Evolutionary conservation across 1,284 basidiomycete species (phyloP), one percentile per base, ranked within the genome.

Genomic region (Uromyces viciae-fabae): DNA sequence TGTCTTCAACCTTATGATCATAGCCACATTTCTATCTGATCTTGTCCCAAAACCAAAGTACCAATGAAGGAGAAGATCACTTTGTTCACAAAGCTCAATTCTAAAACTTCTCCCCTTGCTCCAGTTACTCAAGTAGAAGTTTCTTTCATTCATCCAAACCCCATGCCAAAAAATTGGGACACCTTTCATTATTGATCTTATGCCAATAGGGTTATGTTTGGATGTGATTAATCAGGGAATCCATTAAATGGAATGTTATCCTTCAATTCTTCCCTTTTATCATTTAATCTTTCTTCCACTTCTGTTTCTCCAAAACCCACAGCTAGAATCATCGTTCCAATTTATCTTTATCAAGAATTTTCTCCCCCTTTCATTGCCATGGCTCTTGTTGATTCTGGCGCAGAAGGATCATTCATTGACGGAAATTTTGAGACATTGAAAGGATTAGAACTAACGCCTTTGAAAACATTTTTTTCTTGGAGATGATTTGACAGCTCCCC

Each of bases 321-420:
- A 31, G 7, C 60, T 22, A 17, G 17, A 62, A 33, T 36, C 4
- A 31, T 25, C 5, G 31, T 36, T 36, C 60, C 22, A 17, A 62
- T 36, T 4, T 36, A 62, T 14, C 25, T 25, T 3, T 58, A 31
- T n/a, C 22, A 22, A 3, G 25, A 25, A 25, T 31, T 31, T 8
- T 15, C 9, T 4, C 56, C 17, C 2, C 3, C 3, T 28, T 3
- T 28, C 9, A 3, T 42, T 5, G 33, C 62, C 1, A 7, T 49
- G 43, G 69, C 75, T 36, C n/a, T 76, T 1, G 15, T 76, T 8
- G 75, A 76, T 68, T 62, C 42, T 4, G 75, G 58, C 2, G 60
- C 75, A 15, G 60, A n/a, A 8, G 58, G 40, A 3, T 76, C 60
- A 5, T 76, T 76, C n/a, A 52, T 76, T n/a, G 33, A 78, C 15